phyloP scores from a whole-genome alignment of 2,329 filamentous ascomycete genomes.

The Fusarium sp. region DNA sequence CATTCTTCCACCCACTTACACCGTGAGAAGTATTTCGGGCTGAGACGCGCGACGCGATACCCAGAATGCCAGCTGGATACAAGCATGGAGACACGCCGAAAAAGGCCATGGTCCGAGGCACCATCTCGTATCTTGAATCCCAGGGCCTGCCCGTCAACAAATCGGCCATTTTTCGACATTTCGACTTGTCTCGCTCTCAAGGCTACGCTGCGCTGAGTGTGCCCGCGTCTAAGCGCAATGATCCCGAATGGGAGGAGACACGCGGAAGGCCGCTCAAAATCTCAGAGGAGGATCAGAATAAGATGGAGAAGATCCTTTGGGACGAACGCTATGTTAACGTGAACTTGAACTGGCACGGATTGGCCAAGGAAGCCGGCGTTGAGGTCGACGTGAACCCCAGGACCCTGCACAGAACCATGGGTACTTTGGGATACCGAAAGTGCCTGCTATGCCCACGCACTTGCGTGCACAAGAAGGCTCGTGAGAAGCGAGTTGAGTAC shows the following conservation, averaged over 20 bases:
- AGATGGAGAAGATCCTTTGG: conserved; percentile 55
- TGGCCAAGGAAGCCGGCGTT: conserved; percentile 52
- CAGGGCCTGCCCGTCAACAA: conserved; percentile 55
- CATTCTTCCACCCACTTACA: conserved; percentile 46
- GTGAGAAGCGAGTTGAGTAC: conserved; percentile 52
- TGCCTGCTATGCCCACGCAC: conserved; percentile 50
- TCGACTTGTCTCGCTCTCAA: conserved; percentile 54
- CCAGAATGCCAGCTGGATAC: conserved; percentile 49
- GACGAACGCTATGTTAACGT: conserved; percentile 49
- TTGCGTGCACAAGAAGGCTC: conserved; percentile 48
- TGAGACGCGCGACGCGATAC: background rate
- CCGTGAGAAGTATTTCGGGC: conserved; percentile 14
- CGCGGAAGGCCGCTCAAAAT: conserved; percentile 53
- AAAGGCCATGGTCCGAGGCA: conserved; percentile 55
- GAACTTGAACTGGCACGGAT: conserved; percentile 51
- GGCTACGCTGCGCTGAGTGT: conserved; percentile 54
- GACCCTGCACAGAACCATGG: conserved; percentile 54
- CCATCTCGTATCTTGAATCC: conserved; percentile 55
- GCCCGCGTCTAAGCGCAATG: conserved; percentile 50
- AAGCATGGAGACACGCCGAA: conserved; percentile 54
- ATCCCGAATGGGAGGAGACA: conserved; percentile 56
- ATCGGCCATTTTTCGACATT: conserved; percentile 55
- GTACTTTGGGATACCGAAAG: conserved; percentile 52
- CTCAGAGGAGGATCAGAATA: conserved; percentile 50
- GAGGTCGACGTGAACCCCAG: conserved; percentile 51